Base-by-base conservation (phyloP, 2,329 filamentous ascomycete genomes). In the Pyrenochaeta sp. region DNA sequence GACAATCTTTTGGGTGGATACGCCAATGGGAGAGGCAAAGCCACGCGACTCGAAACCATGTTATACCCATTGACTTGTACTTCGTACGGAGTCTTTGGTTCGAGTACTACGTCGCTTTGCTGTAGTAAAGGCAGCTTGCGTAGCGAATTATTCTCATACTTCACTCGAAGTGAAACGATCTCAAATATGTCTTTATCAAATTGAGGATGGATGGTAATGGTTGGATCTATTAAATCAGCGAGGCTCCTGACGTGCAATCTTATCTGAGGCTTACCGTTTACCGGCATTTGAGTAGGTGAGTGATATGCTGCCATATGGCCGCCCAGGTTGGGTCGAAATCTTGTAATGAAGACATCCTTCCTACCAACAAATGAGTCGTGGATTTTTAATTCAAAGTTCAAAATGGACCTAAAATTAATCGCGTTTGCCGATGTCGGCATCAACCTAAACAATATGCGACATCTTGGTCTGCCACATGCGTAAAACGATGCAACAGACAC, bases 321-420 rank as follows among this genome's bases (percentile, higher is more conserved):
- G 13, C 17, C 17, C 38, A 58, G 40, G 35, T 68, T 65, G 9
- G 67, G 67, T 9, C 48, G 45, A 23, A 60, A 39, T 20, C 56
- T 49, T 1, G 64, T 63, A 20, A 70, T 48, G 40, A 53, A 68
- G 7, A 68, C 58, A 21, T 53, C 34, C 8, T 36, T 36, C 8
- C 45, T 9, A 11, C 34, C 47, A 3, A 55, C 15, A 14, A 23
- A 20, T 7, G 50, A 38, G n/a, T 37, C 21, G 21, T 50, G 37
- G 9, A 56, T 1, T 4, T 39, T 30, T n/a, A 58, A 15, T 1
- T 23, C 8, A 6, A 32, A 4, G 4, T 48, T 40, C 7, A 54
- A 37, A 7, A 21, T 29, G 10, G 26, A 50, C 1, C 9, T 9
- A 9, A 40, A 46, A 2, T 23, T 3, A 8, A 11, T 15, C 6